Evolutionary conservation across 345 rosid genomes (phyloP).

Genomic region (Boechera stricta): DNA sequence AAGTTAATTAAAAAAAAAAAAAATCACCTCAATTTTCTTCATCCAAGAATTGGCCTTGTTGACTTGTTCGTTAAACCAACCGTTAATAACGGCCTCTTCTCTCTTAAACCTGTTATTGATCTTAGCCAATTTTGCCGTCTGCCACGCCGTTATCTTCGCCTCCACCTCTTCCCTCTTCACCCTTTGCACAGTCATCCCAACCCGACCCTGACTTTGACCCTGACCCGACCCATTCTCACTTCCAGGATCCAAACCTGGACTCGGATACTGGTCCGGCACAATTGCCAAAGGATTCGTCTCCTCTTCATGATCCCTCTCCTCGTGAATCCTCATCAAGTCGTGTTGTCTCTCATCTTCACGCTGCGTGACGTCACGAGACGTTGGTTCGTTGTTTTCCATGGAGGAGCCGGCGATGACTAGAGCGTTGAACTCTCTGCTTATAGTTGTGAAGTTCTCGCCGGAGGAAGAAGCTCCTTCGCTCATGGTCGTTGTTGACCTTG

Average conservation of each 20-base stretch:
- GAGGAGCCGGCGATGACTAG: constrained; percentile 83
- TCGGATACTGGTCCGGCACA: constrained; percentile 56
- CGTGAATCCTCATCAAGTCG: constrained; percentile 37
- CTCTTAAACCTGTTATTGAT: constrained; percentile 89
- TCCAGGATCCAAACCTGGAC: constrained; percentile 35
- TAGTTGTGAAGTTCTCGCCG: constrained; percentile 81
- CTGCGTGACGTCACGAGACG: constrained; percentile 17
- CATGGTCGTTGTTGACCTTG: constrained; percentile 42
- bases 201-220: constrained; percentile 4
- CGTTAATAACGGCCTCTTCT: constrained; percentile 89
- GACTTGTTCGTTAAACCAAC: constrained; percentile 87
- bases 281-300: constrained; percentile 87
- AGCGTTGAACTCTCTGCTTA: constrained; percentile 93
- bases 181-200: constrained; percentile 58
- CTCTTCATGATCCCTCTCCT: constrained; percentile 46
- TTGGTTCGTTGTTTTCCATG: constrained; percentile 36
- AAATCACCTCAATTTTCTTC: constrained; percentile 87
- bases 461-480: constrained; percentile 48
- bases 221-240: constrained; percentile 30
- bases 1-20: neutral
- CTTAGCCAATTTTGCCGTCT: constrained; percentile 87
- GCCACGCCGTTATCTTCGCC: constrained; percentile 93
- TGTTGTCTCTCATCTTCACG: constrained; percentile 29
- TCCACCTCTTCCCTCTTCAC: constrained; percentile 97
- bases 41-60: constrained; percentile 82